Conservation (phyloP, 2,329 filamentous ascomycete species). For the Endothia cerciana region DNA sequence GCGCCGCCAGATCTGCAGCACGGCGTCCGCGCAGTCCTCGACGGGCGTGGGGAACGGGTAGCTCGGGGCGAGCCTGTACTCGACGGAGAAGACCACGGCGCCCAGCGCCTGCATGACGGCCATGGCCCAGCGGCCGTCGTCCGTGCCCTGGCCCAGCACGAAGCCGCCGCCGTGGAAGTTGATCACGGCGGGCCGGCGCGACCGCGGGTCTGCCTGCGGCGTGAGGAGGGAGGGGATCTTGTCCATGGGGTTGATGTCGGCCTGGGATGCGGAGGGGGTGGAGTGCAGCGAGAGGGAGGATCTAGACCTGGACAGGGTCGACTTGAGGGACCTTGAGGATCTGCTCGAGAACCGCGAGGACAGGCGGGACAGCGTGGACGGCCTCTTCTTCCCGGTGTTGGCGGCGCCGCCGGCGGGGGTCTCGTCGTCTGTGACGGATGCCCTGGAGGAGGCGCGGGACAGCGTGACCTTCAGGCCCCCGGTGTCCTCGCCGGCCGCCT, state of each 20-base stretch:
- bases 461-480: conserved; percentile 25
- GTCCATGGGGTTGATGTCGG: conserved; percentile 24
- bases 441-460: conserved; percentile 24
- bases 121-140: conserved; percentile 65
- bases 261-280: conserved; percentile 8
- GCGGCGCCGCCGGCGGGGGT: background rate
- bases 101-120: conserved; percentile 55
- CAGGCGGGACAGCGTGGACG: conserved; percentile 20
- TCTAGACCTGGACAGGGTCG: background rate
- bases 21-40: conserved; percentile 67
- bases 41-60: conserved; percentile 67
- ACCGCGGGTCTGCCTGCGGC: conserved; percentile 28
- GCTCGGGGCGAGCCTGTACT: conserved; percentile 70
- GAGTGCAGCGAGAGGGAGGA: conserved; percentile 21
- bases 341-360: conserved; percentile 23
- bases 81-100: conserved; percentile 65
- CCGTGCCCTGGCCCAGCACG: conserved; percentile 63
- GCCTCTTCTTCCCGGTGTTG: background rate
- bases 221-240: conserved; percentile 22
- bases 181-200: conserved; percentile 57
- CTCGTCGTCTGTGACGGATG: conserved; percentile 26
- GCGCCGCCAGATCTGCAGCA: conserved; percentile 62
- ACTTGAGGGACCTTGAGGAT: conserved; percentile 20
- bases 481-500: conserved; percentile 27
- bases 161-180: conserved; percentile 73